Evolutionary conservation across 192 early-diverging fungal genomes (phyloP), one percentile per base, ranked within the genome.

Genomic region (Umbelopsis sp.): DNA sequence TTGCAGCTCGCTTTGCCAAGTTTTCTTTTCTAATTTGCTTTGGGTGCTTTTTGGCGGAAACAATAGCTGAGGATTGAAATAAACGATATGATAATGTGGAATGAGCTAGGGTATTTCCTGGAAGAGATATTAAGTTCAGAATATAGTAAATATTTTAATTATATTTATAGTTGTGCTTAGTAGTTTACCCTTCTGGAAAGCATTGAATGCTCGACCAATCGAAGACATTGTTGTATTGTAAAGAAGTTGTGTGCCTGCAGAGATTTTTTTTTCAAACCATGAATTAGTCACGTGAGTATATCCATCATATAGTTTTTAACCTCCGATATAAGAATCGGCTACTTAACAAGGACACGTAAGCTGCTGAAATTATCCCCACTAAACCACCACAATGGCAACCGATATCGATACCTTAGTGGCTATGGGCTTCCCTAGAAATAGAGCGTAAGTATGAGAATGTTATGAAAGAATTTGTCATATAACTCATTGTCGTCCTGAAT

Each of bases 391-490:
- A 45, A 84, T 85, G 80, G 74, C 81, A 38, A 79, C 78, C 10
- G 84, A 87, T 71, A 78, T 80, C 65, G 83, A 86, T 66, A 78
- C 83, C 36, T 75, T 86, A 9, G 74, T 87, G 45, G 85, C 87
- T 54, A 92, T 92, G 92, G 91, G 92, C 11, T 93, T 93, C 62
- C 82, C 84, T n/a, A 71, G 71, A 44, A 80, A 80, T 31, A 89
- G 85, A 69, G 90, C 89, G 84, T 90, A 83, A 70, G 81, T 53
- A 36, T 24, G 10, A 17, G 52, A 14, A 21, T 45, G 41, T 8
- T 38, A 45, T 41, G 70, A 47, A 41, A 65, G 21, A 12, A n/a
- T 1, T 44, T 70, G 4, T 36, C 3, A 16, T 14, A 4, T 7
- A 21, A 68, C 12, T 34, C 24, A 45, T 22, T 50, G 41, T 12